Evolutionary conservation across 2,329 filamentous ascomycete species (phyloP).

Genomic region (Microsporum audouinii): DNA sequence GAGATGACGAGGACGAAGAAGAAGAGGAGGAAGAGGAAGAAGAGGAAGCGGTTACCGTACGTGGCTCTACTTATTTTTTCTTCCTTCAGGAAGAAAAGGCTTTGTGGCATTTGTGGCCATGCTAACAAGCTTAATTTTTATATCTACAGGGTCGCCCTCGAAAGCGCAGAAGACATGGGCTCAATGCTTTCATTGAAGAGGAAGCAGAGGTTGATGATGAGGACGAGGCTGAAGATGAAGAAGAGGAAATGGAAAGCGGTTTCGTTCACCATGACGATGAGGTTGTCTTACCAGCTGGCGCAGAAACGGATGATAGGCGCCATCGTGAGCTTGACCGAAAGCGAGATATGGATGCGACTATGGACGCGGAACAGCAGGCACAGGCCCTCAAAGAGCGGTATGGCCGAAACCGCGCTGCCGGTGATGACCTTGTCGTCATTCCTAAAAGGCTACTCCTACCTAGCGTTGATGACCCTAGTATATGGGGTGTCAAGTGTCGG

Average conservation of each 20-base stretch:
- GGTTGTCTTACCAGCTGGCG: conserved; percentile 60
- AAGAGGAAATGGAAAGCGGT: conserved; percentile 75
- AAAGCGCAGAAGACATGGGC: conserved; percentile 64
- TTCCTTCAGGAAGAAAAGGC: no score
- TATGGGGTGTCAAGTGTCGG: conserved; percentile 88
- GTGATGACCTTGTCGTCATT: conserved; percentile 61
- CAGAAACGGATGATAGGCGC: conserved; percentile 76
- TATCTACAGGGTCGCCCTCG: conserved; percentile 52
- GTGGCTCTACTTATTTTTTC: conserved; percentile 11
- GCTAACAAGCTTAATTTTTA: conserved; percentile 13
- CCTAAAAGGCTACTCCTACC: conserved; percentile 80
- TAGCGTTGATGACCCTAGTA: conserved; percentile 87
- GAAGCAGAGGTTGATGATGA: conserved; percentile 96
- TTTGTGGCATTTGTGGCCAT: not conserved
- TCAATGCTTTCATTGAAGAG: conserved; percentile 88
- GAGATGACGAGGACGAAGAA: conserved; percentile 32
- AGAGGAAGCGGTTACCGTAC: conserved; percentile 50
- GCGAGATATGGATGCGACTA: conserved; percentile 72
- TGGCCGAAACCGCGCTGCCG: conserved; percentile 59
- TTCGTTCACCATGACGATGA: conserved; percentile 88
- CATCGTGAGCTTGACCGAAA: conserved; percentile 90
- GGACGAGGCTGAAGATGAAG: conserved; percentile 76
- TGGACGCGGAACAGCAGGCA: conserved; percentile 90
- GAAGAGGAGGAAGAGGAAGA: conserved; percentile 40
- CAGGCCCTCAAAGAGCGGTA: conserved; percentile 79